Evolutionary conservation across 2,329 filamentous ascomycete species (phyloP), one percentile per base, ranked within the genome.

Genomic region (Penicillium decumbens): DNA sequence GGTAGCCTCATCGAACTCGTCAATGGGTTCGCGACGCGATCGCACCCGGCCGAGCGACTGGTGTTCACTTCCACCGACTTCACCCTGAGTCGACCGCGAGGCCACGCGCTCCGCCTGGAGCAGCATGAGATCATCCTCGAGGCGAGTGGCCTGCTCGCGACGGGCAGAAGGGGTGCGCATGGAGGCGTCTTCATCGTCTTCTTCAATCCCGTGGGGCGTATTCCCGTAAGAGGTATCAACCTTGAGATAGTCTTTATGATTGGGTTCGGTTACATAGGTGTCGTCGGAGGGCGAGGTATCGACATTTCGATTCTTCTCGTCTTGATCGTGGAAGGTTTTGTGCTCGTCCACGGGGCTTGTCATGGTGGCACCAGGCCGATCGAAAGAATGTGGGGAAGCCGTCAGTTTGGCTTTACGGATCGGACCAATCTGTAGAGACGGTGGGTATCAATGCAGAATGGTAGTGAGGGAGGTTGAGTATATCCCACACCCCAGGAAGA

Each of bases 1-100:
- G 3, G 84, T 87, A 20, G 81, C 80, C 40, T 78, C 75, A 55
- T 85, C 83, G 57, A 86, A 85, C 46, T 87, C 83, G 61, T 87
- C 84, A 3, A 85, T 70, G 2, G 77, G 76, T 18, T 85, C 81
- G 8, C 75, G 71, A 35, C 76, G 75, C 4, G 79, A 81, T 41
- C 80, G 73, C 3, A 77, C 75, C 12, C 75, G 74, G 50, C 73
- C 71, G 33, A 82, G 70, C 2, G 79, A 79, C 20, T 71, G 70
- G 6, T 62, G 68, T 1, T 66, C 60, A 9, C 69, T 64, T 7
- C 65, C 64, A n/a, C 63, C 60, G 6, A 52, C 54, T 6, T 60
- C 60, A 5, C 59, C 59, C 38, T 65, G 70, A 54, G 60, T 71
- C 51, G 54, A 70, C 54, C 50, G 75, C 3, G 78, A 79, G 1